These are phyloP conservation scores for Letharia lupina DNA, from an alignment of 495 filamentous ascomycete genomes.

Conservation along the genomic window DNA sequence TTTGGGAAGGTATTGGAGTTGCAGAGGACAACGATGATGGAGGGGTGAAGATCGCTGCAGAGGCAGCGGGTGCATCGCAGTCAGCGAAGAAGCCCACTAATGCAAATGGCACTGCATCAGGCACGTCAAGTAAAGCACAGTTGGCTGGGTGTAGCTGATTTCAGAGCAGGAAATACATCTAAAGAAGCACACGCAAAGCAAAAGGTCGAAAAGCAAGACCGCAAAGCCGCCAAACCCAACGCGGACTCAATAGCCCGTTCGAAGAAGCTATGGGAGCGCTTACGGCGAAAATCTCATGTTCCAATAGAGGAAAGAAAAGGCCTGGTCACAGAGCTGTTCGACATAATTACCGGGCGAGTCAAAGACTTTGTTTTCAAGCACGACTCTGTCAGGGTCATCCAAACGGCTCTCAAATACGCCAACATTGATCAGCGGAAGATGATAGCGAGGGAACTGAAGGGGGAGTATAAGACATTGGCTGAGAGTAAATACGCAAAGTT, in stretches of 20 bases:
- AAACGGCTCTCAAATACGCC: constrained; percentile 94
- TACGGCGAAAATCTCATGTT: constrained; percentile 87
- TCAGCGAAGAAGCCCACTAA: constrained; percentile 28
- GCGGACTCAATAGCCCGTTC: constrained; percentile 80
- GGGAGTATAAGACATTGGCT: constrained; percentile 72
- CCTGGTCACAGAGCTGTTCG: constrained; percentile 79
- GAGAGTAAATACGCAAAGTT: constrained; percentile 97
- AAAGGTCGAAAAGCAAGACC: constrained; percentile 75
- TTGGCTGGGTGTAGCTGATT: not conserved
- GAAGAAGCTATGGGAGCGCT: constrained; percentile 93
- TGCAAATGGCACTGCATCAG: not conserved
- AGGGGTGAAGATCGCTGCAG: constrained; percentile 13
- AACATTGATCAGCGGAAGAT: constrained; percentile 71
- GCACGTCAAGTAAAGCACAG: not conserved
- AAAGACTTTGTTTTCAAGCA: constrained; percentile 98
- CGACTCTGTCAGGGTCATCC: constrained; percentile 87
- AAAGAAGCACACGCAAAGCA: constrained; percentile 88
- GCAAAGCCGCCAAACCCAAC: constrained; percentile 86
- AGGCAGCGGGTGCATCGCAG: constrained; percentile 19
- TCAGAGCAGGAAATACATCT: constrained; percentile 38
- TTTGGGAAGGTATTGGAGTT: constrained; percentile 27
- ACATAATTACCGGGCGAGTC: constrained; percentile 79
- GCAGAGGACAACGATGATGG: constrained; percentile 28
- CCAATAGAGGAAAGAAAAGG: constrained; percentile 75
- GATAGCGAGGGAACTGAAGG: constrained; percentile 82